Evolutionary conservation across 2,329 filamentous ascomycete species (phyloP).

Genomic region (Dothideomycetes sp.): DNA sequence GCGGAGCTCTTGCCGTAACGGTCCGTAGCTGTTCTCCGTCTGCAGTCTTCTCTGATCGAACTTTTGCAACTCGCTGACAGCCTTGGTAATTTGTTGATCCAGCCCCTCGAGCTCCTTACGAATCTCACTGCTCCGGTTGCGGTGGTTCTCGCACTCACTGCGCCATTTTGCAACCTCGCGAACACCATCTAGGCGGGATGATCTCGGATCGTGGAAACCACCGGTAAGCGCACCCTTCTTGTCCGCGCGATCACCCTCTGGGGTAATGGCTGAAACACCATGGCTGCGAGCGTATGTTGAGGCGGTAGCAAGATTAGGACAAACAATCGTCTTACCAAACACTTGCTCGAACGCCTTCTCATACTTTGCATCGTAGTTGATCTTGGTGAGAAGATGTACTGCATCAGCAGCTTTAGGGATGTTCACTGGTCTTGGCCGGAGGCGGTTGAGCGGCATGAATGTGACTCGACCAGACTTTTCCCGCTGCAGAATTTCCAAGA

Average conservation of each 20-base stretch:
- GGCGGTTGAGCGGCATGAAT: slow-evolving; percentile 83
- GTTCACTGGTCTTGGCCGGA: slow-evolving; percentile 59
- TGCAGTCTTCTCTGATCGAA: slow-evolving; percentile 68
- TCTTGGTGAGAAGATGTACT: slow-evolving; percentile 74
- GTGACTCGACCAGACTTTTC: slow-evolving; percentile 80
- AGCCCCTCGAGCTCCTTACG: slow-evolving; percentile 63
- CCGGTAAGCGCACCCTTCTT: slow-evolving; percentile 93
- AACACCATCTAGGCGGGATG: slow-evolving; percentile 79
- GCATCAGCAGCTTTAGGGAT: slow-evolving; percentile 81
- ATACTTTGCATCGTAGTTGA: slow-evolving; percentile 66
- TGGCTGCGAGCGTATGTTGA: slow-evolving; percentile 88
- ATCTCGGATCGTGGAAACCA: slow-evolving; percentile 80
- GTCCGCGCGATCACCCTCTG: slow-evolving; percentile 88
- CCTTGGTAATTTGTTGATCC: slow-evolving; percentile 79
- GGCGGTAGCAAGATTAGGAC: slow-evolving; percentile 78
- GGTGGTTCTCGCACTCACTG: slow-evolving; percentile 60
- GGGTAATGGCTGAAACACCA: slow-evolving; percentile 84
- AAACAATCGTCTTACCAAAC: slow-evolving; percentile 91
- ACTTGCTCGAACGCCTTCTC: slow-evolving; percentile 88
- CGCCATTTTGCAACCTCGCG: slow-evolving; percentile 66
- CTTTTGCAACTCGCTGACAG: slow-evolving; percentile 77
- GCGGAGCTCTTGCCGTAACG: slow-evolving; percentile 66
- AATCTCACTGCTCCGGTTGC: slow-evolving; percentile 56
- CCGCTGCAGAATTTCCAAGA: slow-evolving; percentile 70
- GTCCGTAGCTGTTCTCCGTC: slow-evolving; percentile 72